Percentiles rank a stretch among this genome's conserved stretches.
Evolutionary conservation across 371 early-diverging fungal genomes (phyloP).

Genomic region (Quaeritorhiza haematococci): DNA sequence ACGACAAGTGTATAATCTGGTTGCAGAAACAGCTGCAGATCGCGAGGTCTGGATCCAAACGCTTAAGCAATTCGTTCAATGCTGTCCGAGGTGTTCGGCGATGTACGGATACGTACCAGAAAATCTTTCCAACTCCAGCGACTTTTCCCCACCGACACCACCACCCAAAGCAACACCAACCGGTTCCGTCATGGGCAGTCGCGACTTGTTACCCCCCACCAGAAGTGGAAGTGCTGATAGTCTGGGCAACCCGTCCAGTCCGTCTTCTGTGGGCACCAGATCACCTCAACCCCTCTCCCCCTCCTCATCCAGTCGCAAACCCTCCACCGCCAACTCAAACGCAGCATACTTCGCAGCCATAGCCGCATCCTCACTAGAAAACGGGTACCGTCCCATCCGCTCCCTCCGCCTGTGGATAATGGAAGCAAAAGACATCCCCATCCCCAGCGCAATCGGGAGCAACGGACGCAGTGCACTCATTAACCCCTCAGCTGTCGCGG

Average conservation of each 20-base stretch:
- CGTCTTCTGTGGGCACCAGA: background rate
- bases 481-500: too few species aligned
- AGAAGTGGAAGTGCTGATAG: background rate
- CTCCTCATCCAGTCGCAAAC: too few species aligned
- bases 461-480: too few species aligned
- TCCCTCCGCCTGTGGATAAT: conserved; percentile 21
- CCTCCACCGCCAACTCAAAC: background rate
- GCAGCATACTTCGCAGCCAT: background rate
- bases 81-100: conserved; percentile 25
- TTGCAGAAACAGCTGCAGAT: conserved; percentile 16
- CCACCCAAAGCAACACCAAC: too few species aligned
- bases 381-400: conserved; percentile 12
- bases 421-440: conserved; percentile 33
- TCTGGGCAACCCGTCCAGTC: background rate
- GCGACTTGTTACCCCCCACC: too few species aligned
- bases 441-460: background rate
- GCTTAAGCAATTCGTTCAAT: conserved; percentile 17
- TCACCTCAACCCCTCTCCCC: too few species aligned
- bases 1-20: conserved; percentile 19
- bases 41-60: conserved; percentile 22
- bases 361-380: background rate
- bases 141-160: too few species aligned
- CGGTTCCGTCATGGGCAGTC: too few species aligned
- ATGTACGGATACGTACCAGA: background rate
- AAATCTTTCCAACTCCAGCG: too few species aligned